Evolutionary conservation across 2,329 filamentous ascomycete genomes (phyloP).

Genomic region (Chaetoscypha palmicola): DNA sequence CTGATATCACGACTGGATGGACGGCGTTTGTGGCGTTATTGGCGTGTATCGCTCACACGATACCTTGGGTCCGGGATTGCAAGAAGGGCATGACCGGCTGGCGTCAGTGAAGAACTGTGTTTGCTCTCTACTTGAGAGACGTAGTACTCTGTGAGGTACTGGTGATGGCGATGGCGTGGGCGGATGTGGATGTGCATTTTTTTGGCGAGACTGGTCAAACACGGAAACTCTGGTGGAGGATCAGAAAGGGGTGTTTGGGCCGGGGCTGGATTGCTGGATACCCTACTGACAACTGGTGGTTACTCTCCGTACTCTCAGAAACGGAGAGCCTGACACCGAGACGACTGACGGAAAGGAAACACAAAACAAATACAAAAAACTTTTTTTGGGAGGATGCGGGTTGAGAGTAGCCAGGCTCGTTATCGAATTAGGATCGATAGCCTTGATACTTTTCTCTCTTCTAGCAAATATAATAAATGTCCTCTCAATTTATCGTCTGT

Average conservation of each 20-base stretch:
- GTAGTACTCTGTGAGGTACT: slow-evolving; percentile 7
- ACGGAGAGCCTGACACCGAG: slow-evolving; percentile 18
- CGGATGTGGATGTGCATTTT: slow-evolving; percentile 1
- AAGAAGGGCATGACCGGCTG: slow-evolving; percentile 25
- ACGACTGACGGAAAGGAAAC: slow-evolving; percentile 17
- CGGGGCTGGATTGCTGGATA: slow-evolving; percentile 1
- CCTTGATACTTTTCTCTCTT: slow-evolving; percentile 13
- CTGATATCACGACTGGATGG: slow-evolving; percentile 29
- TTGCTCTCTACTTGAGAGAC: slow-evolving; percentile 21
- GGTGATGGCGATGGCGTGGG: slow-evolving; percentile 10
- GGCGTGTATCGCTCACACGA: slow-evolving; percentile 21
- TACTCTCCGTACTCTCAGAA: slow-evolving; percentile 7
- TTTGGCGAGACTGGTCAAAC: slow-evolving; percentile 7
- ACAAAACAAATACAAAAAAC: slow-evolving; percentile 17
- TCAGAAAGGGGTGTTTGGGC: background rate
- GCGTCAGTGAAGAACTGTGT: slow-evolving; percentile 26
- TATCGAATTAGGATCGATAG: slow-evolving; percentile 23
- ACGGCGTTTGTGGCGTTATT: slow-evolving; percentile 26
- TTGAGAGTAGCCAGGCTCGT: slow-evolving; percentile 15
- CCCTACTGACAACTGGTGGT: slow-evolving; percentile 6
- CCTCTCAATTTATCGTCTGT: slow-evolving; percentile 10
- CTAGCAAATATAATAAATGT: slow-evolving; percentile 19
- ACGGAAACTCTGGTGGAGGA: background rate
- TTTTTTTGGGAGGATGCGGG: slow-evolving; percentile 16
- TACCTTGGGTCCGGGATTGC: slow-evolving; percentile 23